phyloP scores from a whole-genome alignment of 129 eudicot genomes.

The Tanacetum coccineum region DNA sequence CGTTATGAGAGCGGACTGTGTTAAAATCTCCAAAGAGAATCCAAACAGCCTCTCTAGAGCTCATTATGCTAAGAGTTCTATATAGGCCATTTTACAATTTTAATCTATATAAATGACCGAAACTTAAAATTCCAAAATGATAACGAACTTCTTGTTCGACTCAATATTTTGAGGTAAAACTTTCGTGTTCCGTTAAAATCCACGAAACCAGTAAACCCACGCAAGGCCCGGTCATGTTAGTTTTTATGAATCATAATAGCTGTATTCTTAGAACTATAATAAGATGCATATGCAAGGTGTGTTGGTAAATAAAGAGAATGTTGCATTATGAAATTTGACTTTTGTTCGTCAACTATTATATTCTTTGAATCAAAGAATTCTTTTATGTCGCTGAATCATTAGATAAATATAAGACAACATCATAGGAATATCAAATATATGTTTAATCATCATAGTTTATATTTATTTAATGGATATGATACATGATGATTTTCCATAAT shows the following conservation, averaged over 20 bases:
- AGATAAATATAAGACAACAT: background rate
- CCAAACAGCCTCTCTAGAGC: no score
- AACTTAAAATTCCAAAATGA: no score
- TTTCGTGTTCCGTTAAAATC: no score
- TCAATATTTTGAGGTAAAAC: no score
- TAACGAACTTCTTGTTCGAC: no score
- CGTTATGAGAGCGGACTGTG: no score
- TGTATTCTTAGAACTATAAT: background rate
- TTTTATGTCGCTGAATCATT: constrained; percentile 6
- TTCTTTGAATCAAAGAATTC: constrained; percentile 11
- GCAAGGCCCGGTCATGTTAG: background rate
- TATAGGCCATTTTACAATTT: no score
- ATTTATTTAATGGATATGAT: constrained; percentile 13
- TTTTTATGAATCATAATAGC: background rate
- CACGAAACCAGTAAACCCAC: no score
- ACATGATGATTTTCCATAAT: background rate
- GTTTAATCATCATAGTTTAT: constrained; percentile 5
- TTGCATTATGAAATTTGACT: background rate
- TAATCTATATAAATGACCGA: no score
- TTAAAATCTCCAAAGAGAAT: no score
- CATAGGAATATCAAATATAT: background rate
- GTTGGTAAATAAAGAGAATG: background rate
- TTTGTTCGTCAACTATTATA: constrained; percentile 18
- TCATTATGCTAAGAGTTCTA: no score
- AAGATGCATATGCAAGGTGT: background rate